A percentile compares a stretch with the other conserved stretches of the same genome.
phyloP scores from a whole-genome alignment of 495 filamentous ascomycete genomes.

The Achaetomiella virescens region DNA sequence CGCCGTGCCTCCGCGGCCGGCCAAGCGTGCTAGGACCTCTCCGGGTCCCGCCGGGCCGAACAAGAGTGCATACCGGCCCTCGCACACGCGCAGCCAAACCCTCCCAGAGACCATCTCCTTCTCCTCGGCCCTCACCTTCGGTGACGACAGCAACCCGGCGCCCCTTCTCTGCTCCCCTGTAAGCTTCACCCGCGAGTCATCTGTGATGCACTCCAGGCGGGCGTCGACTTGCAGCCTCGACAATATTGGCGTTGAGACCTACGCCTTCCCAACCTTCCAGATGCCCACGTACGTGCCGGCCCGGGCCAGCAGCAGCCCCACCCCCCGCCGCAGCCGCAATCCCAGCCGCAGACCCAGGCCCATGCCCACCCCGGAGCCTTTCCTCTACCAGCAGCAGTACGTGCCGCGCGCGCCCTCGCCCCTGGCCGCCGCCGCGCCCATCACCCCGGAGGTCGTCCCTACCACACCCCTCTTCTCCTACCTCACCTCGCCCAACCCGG shows the following conservation, averaged over 20 bases:
- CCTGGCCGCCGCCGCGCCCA: slow-evolving; percentile 34
- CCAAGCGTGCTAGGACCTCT: slow-evolving; percentile 38
- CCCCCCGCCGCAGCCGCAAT: slow-evolving; percentile 22
- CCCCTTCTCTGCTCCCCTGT: slow-evolving; percentile 59
- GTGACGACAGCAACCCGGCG: slow-evolving; percentile 31
- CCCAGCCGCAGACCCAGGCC: slow-evolving; percentile 28
- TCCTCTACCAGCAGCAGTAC: slow-evolving; percentile 42
- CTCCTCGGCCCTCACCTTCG: slow-evolving; percentile 40
- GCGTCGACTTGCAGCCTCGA: slow-evolving; percentile 67
- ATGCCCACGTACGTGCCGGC: slow-evolving; percentile 58
- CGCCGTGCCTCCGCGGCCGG: slow-evolving; percentile 22
- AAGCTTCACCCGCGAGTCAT: slow-evolving; percentile 47
- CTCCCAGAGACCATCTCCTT: slow-evolving; percentile 53
- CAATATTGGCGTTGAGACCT: slow-evolving; percentile 57
- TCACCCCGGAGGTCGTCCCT: slow-evolving; percentile 36
- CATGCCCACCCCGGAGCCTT: slow-evolving; percentile 33
- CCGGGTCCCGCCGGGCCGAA: slow-evolving; percentile 25
- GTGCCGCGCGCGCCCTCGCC: slow-evolving; percentile 46
- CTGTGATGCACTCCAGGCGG: slow-evolving; percentile 50
- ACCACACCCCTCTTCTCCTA: slow-evolving; percentile 71
- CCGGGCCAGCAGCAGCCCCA: slow-evolving; percentile 28
- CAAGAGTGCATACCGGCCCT: slow-evolving; percentile 37
- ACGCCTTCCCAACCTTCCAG: slow-evolving; percentile 75
- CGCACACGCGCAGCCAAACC: slow-evolving; percentile 60
- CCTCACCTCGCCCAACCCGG: slow-evolving; percentile 70